phyloP scores from a whole-genome alignment of 805 yeast genomes.

The Nakazawaea anatomiae region DNA sequence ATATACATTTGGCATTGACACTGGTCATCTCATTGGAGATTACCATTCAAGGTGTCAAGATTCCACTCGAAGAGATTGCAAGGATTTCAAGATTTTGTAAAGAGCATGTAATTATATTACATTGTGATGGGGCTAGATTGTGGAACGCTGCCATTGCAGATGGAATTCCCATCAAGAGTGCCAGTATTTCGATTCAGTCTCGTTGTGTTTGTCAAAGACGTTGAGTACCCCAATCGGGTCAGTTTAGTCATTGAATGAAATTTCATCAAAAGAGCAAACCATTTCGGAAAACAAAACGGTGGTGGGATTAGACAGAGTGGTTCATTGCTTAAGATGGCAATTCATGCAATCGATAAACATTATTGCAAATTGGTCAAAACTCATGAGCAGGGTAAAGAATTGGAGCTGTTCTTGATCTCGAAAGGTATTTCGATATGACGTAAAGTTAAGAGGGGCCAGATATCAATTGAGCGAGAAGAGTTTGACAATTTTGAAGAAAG shows the following conservation, averaged over 20 bases:
- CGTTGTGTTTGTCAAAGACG: conserved; percentile 83
- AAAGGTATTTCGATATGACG: conserved; percentile 49
- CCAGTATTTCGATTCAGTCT: conserved; percentile 69
- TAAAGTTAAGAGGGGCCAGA: conserved; percentile 66
- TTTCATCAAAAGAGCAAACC: conserved; percentile 66
- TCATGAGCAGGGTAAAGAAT: conserved; percentile 43
- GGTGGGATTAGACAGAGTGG: conserved; percentile 93
- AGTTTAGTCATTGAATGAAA: conserved; percentile 63
- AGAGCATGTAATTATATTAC: conserved; percentile 54
- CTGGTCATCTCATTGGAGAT: conserved; percentile 79
- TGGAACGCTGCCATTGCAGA: conserved; percentile 85
- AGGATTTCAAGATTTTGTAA: conserved; percentile 68
- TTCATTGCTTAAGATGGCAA: conserved; percentile 72
- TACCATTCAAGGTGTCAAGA: conserved; percentile 76
- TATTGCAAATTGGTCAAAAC: conserved; percentile 47
- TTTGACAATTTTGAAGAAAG: conserved; percentile 48
- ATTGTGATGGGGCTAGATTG: conserved; percentile 89
- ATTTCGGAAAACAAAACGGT: conserved; percentile 86
- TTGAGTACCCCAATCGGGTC: conserved; percentile 94
- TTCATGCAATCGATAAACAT: conserved; percentile 68
- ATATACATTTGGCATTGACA: conserved; percentile 86
- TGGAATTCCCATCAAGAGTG: conserved; percentile 45
- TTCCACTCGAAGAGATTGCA: conserved; percentile 73
- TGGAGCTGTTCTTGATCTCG: conserved; percentile 43
- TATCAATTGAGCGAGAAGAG: conserved; percentile 22